phyloP scores from a whole-genome alignment of 805 yeast genomes.

The Komagataella mondaviorum region DNA sequence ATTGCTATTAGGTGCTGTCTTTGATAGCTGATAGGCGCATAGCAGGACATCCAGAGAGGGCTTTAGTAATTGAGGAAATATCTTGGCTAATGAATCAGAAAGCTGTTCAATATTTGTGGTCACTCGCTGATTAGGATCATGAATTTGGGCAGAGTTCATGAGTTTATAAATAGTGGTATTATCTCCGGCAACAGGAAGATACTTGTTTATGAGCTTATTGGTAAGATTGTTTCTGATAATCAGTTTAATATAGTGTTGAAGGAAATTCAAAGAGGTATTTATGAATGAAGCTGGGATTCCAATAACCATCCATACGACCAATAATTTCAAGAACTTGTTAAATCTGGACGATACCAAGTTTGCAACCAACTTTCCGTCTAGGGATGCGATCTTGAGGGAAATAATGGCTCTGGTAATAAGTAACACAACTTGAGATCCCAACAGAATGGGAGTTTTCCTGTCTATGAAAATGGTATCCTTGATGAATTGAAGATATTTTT shows the following conservation, averaged over 20 bases:
- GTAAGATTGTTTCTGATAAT: slow-evolving; percentile 55
- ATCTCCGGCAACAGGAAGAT: slow-evolving; percentile 50
- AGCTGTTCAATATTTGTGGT: slow-evolving; percentile 71
- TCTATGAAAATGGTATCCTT: background rate
- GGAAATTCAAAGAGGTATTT: slow-evolving; percentile 54
- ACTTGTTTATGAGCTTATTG: slow-evolving; percentile 47
- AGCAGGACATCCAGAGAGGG: slow-evolving; percentile 70
- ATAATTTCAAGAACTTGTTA: slow-evolving; percentile 43
- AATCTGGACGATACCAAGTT: slow-evolving; percentile 63
- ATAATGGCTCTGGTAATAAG: slow-evolving; percentile 57
- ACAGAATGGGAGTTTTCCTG: background rate
- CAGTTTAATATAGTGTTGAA: slow-evolving; percentile 43
- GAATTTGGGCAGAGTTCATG: slow-evolving; percentile 37
- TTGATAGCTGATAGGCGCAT: slow-evolving; percentile 67
- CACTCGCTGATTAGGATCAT: slow-evolving; percentile 74
- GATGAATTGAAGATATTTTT: background rate
- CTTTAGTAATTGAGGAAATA: slow-evolving; percentile 75
- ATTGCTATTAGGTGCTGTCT: slow-evolving; percentile 43
- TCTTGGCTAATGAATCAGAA: slow-evolving; percentile 52
- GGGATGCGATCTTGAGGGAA: slow-evolving; percentile 69
- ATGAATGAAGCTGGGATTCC: slow-evolving; percentile 81
- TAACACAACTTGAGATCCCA: slow-evolving; percentile 14
- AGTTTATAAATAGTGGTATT: slow-evolving; percentile 66
- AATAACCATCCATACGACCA: slow-evolving; percentile 67
- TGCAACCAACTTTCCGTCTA: slow-evolving; percentile 80